Base-by-base conservation (phyloP, 2,329 filamentous ascomycete species). In the Xylaria sp. region DNA sequence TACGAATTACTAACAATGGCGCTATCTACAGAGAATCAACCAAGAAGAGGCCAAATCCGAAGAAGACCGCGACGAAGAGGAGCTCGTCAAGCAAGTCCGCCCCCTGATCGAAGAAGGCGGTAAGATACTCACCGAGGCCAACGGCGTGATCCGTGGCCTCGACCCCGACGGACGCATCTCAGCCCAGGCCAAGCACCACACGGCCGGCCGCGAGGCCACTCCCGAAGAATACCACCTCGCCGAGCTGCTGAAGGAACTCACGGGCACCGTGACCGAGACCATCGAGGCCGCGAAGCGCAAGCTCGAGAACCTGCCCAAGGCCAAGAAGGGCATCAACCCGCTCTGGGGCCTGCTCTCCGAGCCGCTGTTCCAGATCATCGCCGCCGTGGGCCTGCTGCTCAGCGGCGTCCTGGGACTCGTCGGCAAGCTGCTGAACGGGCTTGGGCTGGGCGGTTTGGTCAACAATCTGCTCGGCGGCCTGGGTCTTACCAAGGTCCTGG, bases 261-360 rank as follows among this genome's bases (percentile, higher is more conserved):
- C 94, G 0, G 91, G 91, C 23, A 91, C 89, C 31, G 92, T 98
- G 25, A 91, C 92, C 56, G 90, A 91, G 76, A 93, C 91, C 28
- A 95, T 98, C 74, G 94, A 98, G 78, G 90, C 91, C 72, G 92
- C 92, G 31, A 96, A 94, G 89, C 92, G 91, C 84, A 92, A 93
- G 85, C 92, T 97, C 70, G 90, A 92, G 77, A 92, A 93, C 78
- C 96, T 97, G 92, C 94, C 94, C 6, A 92, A 97, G 74, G 94
- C 94, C 52, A 97, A 97, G 91, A 95, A 97, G 87, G 91, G 95
- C 84, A 87, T 97, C 69, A 97, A 95, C 83, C 94, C 94, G 12
- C 89, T 98, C 37, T 97, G 94, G 94, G 89, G 85, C 37, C 85
- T 97, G 58, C 84, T 96, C 15, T 89, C 89, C 44, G 93, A 97